phyloP scores from a whole-genome alignment of 2,329 filamentous ascomycete species.

The Microdochium bolleyi region DNA sequence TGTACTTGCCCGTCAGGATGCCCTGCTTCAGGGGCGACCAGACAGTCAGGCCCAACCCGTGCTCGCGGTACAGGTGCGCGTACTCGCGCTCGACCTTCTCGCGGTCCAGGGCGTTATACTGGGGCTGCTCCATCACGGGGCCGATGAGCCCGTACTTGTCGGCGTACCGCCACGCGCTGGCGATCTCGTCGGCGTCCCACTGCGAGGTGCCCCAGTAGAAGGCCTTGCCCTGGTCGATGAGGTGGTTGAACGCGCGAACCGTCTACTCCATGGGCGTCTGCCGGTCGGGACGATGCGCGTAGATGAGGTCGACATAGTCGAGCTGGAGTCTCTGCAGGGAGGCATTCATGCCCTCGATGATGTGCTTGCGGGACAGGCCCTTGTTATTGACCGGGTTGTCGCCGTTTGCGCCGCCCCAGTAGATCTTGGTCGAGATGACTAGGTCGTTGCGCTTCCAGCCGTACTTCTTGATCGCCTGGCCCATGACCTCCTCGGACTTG shows the following conservation, averaged over 20 bases:
- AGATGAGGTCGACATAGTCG: conserved; percentile 60
- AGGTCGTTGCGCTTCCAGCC: conserved; percentile 54
- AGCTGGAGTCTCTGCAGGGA: conserved; percentile 49
- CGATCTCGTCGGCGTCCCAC: conserved; percentile 60
- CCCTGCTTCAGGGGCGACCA: conserved; percentile 55
- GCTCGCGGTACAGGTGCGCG: conserved; percentile 49
- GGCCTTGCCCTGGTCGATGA: conserved; percentile 59
- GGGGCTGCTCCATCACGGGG: conserved; percentile 58
- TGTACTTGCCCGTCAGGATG: conserved; percentile 61
- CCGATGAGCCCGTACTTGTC: conserved; percentile 54
- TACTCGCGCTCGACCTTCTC: conserved; percentile 58
- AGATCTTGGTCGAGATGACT: conserved; percentile 50
- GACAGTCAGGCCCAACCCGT: conserved; percentile 53
- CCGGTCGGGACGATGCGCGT: conserved; percentile 61
- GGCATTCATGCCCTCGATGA: conserved; percentile 56
- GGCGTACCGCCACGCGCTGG: conserved; percentile 52
- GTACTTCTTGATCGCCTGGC: conserved; percentile 50
- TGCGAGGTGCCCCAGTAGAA: conserved; percentile 67
- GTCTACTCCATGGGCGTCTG: conserved; percentile 64
- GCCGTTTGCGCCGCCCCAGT: conserved; percentile 36
- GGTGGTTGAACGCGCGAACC: conserved; percentile 62
- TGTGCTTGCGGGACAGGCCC: conserved; percentile 61
- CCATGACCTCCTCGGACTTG: conserved; percentile 56
- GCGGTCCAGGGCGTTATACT: conserved; percentile 56
- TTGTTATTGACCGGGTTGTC: conserved; percentile 58